A percentile compares a stretch with the other conserved stretches of the same genome.
phyloP scores from a whole-genome alignment of 805 yeast genomes.

The Danielia oregonensis region DNA sequence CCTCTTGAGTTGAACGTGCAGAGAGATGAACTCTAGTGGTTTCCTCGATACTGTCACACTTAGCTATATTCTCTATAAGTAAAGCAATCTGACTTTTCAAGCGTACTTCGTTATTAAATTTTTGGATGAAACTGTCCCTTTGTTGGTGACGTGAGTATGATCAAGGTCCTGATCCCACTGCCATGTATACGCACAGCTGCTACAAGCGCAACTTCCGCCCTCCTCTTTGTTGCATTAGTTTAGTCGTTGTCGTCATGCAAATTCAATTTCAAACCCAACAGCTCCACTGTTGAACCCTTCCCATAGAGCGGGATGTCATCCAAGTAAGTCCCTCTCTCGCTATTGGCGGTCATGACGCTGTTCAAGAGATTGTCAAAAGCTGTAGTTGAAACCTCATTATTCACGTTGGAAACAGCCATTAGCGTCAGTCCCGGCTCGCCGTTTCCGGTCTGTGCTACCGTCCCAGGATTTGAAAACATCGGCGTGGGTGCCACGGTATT shows the following conservation, averaged over 20 bases:
- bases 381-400: constrained; percentile 23
- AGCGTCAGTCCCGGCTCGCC: constrained; percentile 10
- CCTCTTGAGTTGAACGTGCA: not conserved
- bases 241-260: constrained; percentile 12
- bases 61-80: too few relatives aligned
- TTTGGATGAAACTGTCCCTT: too few relatives aligned
- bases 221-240: too few relatives aligned
- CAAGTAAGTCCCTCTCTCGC: constrained; percentile 24
- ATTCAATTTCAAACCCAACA: constrained; percentile 29
- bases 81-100: too few relatives aligned
- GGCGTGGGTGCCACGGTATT: constrained; percentile 10
- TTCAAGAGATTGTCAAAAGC: constrained; percentile 31
- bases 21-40: too few relatives aligned
- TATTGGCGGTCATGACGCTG: constrained; percentile 18
- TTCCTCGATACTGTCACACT: too few relatives aligned
- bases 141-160: too few relatives aligned
- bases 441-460: constrained; percentile 10
- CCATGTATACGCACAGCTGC: too few relatives aligned
- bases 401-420: constrained; percentile 7
- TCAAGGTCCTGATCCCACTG: too few relatives aligned
- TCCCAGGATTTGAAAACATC: constrained; percentile 15
- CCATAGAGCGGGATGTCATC: constrained; percentile 40
- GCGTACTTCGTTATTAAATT: too few relatives aligned
- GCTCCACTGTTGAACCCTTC: constrained; percentile 36
- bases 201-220: not conserved